These are phyloP conservation scores for Irpex sp. DNA, from an alignment of 1,284 basidiomycete species.

Conservation along the genomic window DNA sequence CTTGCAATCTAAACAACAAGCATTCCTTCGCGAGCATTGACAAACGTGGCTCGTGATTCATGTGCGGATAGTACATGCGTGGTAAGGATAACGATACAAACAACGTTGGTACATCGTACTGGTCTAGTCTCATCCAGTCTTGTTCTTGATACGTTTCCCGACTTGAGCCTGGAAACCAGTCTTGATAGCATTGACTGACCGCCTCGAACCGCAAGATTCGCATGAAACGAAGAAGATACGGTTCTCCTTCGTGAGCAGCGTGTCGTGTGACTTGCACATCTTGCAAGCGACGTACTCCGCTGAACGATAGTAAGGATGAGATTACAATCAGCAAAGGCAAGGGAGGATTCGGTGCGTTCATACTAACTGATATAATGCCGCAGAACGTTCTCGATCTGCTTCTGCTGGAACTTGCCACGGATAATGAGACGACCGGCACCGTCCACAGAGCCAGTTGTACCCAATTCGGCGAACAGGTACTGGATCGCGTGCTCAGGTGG, in stretches of 20 bases:
- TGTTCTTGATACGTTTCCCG: constrained; percentile 77
- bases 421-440: constrained; percentile 93
- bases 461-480: constrained; percentile 98
- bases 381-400: constrained; percentile 97
- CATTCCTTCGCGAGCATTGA: too few species aligned
- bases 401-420: constrained; percentile 97
- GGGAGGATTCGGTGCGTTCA: not conserved
- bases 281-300: constrained; percentile 99
- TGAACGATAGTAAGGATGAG: constrained; percentile 28
- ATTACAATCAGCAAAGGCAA: not conserved
- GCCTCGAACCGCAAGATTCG: constrained; percentile 88
- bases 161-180: constrained; percentile 98
- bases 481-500: constrained; percentile 99
- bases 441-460: constrained; percentile 95
- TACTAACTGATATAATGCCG: constrained; percentile 90
- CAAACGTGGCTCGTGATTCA: not conserved
- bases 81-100: not conserved
- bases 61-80: not conserved
- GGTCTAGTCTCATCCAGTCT: constrained; percentile 38
- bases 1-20: too few species aligned
- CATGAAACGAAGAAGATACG: constrained; percentile 99
- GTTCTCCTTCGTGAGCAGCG: constrained; percentile 94
- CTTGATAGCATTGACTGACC: constrained; percentile 97
- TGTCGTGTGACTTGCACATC: constrained; percentile 99
- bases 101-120: not conserved